Evolutionary conservation across 2,329 filamentous ascomycete species (phyloP).

Genomic region (Verticillium tricorpus): DNA sequence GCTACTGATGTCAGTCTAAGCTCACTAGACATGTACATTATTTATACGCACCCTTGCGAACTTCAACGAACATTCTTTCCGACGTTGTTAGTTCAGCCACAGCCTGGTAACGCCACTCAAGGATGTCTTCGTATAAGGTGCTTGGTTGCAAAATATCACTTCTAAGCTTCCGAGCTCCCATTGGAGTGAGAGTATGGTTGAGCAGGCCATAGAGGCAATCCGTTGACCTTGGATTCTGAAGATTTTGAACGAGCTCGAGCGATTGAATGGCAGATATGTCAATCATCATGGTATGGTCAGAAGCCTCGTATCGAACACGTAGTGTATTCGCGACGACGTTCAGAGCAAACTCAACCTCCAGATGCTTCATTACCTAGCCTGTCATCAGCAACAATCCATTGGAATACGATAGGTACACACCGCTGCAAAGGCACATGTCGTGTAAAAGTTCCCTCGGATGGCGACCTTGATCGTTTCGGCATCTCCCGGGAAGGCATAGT

Average conservation of each 20-base stretch:
- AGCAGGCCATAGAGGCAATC: constrained; percentile 81
- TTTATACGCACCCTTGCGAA: constrained; percentile 57
- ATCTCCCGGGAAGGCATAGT: constrained; percentile 75
- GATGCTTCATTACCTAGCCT: constrained; percentile 69
- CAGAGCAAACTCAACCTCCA: constrained; percentile 64
- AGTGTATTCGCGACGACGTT: constrained; percentile 76
- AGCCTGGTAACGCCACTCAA: constrained; percentile 73
- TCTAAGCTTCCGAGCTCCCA: constrained; percentile 79
- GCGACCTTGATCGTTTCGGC: constrained; percentile 76
- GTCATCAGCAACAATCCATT: constrained; percentile 11
- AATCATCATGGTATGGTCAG: constrained; percentile 93
- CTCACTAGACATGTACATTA: no score
- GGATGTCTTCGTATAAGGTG: constrained; percentile 59
- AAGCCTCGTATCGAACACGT: constrained; percentile 80
- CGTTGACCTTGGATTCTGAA: constrained; percentile 71
- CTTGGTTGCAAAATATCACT: constrained; percentile 87
- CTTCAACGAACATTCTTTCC: constrained; percentile 78
- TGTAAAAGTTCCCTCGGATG: constrained; percentile 78
- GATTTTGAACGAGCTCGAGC: constrained; percentile 85
- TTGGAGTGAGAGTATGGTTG: constrained; percentile 80
- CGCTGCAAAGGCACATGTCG: constrained; percentile 79
- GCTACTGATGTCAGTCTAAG: constrained; percentile 38
- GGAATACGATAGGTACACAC: constrained; percentile 42
- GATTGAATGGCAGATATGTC: constrained; percentile 83
- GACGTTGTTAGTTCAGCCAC: constrained; percentile 76